Percentiles rank a stretch among this genome's conserved stretches.
phyloP scores from a whole-genome alignment of 371 early-diverging fungal species.

The Apophysomyces trapeziformis region DNA sequence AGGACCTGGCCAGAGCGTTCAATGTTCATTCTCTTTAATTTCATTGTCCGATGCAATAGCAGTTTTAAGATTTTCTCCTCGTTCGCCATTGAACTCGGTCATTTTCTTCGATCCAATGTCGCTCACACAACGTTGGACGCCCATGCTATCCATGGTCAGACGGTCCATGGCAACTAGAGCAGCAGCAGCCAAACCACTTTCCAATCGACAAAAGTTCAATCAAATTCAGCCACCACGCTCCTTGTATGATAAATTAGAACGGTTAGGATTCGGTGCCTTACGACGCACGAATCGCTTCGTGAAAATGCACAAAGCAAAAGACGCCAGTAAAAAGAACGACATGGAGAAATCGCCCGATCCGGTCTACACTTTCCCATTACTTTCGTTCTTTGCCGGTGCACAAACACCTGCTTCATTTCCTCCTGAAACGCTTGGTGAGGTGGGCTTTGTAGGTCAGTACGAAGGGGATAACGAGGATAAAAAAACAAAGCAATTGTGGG shows the following conservation, averaged over 20 bases:
- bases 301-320: slow-evolving; percentile 27
- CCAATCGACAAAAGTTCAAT: slow-evolving; percentile 54
- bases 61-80: no score
- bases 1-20: not conserved
- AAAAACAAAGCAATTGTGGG: not conserved
- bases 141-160: not conserved
- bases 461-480: not conserved
- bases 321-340: slow-evolving; percentile 15
- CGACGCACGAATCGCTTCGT: slow-evolving; percentile 45
- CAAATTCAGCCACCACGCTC: slow-evolving; percentile 44
- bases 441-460: slow-evolving; percentile 67
- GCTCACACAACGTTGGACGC: not conserved
- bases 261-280: slow-evolving; percentile 48
- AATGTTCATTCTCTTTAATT: no score
- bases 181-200: slow-evolving; percentile 19
- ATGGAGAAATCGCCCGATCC: slow-evolving; percentile 30
- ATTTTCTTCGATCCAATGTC: not conserved
- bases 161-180: not conserved
- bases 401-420: slow-evolving; percentile 66
- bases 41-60: no score
- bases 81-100: no score
- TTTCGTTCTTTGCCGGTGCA: slow-evolving; percentile 75
- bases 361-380: slow-evolving; percentile 54
- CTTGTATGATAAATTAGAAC: slow-evolving; percentile 47
- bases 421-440: slow-evolving; percentile 57